Evolutionary conservation across 495 filamentous ascomycete genomes (phyloP).

Genomic region (Trichoderma erinaceum): DNA sequence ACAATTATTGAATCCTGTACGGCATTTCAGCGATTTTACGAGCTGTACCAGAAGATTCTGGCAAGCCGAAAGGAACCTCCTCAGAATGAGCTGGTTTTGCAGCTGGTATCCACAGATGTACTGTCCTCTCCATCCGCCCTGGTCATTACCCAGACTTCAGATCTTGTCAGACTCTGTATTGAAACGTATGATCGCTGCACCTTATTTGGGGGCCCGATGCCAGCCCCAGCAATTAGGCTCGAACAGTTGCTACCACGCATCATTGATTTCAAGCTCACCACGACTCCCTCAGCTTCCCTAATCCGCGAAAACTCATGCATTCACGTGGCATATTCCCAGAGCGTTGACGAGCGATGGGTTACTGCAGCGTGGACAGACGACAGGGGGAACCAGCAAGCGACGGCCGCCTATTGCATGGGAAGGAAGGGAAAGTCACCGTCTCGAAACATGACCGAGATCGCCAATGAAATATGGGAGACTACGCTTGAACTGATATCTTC

Average conservation of each 20-base stretch:
- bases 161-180: conserved; percentile 63
- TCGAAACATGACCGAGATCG: conserved; percentile 55
- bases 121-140: conserved; percentile 60
- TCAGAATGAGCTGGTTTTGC: conserved; percentile 68
- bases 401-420: conserved; percentile 71
- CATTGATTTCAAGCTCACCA: conserved; percentile 72
- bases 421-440: conserved; percentile 52
- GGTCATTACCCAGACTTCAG: conserved; percentile 58
- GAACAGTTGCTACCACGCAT: conserved; percentile 62
- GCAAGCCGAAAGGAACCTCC: conserved; percentile 44
- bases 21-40: conserved; percentile 69
- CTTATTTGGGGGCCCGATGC: conserved; percentile 43
- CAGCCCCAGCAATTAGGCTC: conserved; percentile 68
- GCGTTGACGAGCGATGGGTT: conserved; percentile 79
- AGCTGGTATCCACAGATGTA: conserved; percentile 70
- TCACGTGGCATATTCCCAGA: conserved; percentile 80
- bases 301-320: conserved; percentile 79
- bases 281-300: conserved; percentile 61
- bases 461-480: conserved; percentile 77
- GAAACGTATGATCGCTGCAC: conserved; percentile 87
- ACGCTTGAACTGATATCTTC: conserved; percentile 69
- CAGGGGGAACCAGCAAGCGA: conserved; percentile 67
- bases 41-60: conserved; percentile 55
- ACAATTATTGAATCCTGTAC: conserved; percentile 70
- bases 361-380: conserved; percentile 90